phyloP scores from a whole-genome alignment of 345 rosid genomes.

The Gossypium herbaceum region DNA sequence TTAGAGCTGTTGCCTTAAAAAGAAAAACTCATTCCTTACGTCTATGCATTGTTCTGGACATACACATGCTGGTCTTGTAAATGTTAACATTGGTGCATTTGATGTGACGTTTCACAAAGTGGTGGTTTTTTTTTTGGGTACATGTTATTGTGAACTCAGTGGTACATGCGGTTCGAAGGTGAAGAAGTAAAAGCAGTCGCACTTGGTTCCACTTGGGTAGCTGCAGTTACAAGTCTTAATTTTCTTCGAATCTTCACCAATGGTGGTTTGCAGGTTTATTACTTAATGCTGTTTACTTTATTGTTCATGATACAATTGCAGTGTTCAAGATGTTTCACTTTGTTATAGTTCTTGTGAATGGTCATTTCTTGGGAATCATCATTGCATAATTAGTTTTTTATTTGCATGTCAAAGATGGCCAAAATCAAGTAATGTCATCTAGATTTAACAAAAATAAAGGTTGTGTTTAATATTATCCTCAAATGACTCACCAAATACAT shows the following conservation, averaged over 20 bases:
- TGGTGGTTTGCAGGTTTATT: constrained; percentile 92
- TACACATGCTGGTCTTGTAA: neutral
- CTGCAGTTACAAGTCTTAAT: constrained; percentile 90
- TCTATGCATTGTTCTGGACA: constrained; percentile 1
- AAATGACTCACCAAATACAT: neutral
- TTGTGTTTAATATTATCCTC: neutral
- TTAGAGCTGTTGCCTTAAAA: constrained; percentile 24
- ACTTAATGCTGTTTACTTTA: constrained; percentile 16
- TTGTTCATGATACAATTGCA: constrained; percentile 1
- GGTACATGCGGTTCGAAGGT: constrained; percentile 97
- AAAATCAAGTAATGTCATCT: neutral
- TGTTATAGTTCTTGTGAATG: neutral
- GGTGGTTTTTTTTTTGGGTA: constrained; percentile 22
- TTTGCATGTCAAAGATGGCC: neutral
- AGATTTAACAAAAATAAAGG: neutral
- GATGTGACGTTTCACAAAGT: constrained; percentile 11
- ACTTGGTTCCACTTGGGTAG: constrained; percentile 83
- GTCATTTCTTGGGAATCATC: neutral
- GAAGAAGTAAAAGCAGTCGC: constrained; percentile 95
- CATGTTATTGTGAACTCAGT: constrained; percentile 43
- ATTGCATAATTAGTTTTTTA: neutral
- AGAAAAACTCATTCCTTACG: neutral
- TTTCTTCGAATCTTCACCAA: constrained; percentile 78
- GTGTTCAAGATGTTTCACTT: neutral
- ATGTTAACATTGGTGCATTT: neutral